A percentile compares a stretch with the other conserved stretches of the same genome.
Conservation (phyloP, 2,329 filamentous ascomycete genomes). For the Esteya vermicola region DNA sequence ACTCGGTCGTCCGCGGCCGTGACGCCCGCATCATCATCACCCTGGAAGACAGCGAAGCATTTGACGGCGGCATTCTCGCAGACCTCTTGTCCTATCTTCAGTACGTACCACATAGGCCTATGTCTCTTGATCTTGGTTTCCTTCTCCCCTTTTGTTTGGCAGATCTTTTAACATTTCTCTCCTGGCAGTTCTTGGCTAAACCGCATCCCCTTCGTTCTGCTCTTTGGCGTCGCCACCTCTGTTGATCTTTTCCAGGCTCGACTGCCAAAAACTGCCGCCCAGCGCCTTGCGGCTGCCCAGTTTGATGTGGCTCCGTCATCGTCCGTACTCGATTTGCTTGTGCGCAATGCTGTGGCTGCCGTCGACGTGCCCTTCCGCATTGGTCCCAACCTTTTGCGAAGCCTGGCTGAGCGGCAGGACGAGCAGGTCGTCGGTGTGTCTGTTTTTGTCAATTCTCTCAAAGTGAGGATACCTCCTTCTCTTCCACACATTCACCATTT, state of each 20-base stretch:
- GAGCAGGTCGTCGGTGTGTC: slow-evolving; percentile 67
- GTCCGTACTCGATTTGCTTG: slow-evolving; percentile 58
- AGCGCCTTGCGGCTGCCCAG: slow-evolving; percentile 52
- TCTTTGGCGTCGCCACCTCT: slow-evolving; percentile 72
- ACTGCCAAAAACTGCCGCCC: slow-evolving; percentile 53
- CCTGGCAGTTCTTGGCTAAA: slow-evolving; percentile 45
- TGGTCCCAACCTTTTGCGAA: slow-evolving; percentile 47
- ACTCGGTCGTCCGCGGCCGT: slow-evolving; percentile 33
- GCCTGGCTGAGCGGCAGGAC: slow-evolving; percentile 55
- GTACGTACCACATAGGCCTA: too few relatives aligned
- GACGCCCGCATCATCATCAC: slow-evolving; percentile 48
- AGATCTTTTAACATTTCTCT: background rate
- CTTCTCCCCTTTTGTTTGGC: background rate
- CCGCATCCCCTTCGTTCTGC: slow-evolving; percentile 60
- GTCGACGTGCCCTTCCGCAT: slow-evolving; percentile 43
- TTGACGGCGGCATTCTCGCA: slow-evolving; percentile 57
- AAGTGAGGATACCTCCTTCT: slow-evolving; percentile 28
- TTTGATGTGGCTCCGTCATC: slow-evolving; percentile 66
- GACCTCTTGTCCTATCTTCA: slow-evolving; percentile 41
- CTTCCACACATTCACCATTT: background rate
- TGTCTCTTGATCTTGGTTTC: slow-evolving; percentile 27
- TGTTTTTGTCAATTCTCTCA: slow-evolving; percentile 54
- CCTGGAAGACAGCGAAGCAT: slow-evolving; percentile 71
- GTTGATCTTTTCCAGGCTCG: slow-evolving; percentile 67
- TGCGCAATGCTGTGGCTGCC: slow-evolving; percentile 49